A percentile compares a stretch with the other conserved stretches of the same genome.
These are phyloP conservation scores for Penicillium egyptiacum DNA, from an alignment of 495 filamentous ascomycete genomes.

Conservation along the genomic window DNA sequence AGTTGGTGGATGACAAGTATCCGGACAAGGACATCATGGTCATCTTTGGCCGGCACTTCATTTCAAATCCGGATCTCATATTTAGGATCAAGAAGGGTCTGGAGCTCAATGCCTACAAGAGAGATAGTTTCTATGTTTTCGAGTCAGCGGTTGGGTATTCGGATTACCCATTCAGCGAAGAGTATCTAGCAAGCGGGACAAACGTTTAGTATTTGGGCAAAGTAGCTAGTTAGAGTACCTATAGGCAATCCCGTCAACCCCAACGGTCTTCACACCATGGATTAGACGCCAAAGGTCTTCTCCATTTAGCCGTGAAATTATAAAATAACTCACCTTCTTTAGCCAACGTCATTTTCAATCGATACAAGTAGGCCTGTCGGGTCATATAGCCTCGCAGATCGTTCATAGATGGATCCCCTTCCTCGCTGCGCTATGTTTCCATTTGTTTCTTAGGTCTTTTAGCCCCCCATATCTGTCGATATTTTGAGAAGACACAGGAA, in stretches of 20 bases:
- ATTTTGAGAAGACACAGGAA: no score
- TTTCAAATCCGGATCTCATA: constrained; percentile 65
- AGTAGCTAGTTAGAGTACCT: background rate
- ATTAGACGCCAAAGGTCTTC: background rate
- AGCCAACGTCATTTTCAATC: background rate
- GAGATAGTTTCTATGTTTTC: constrained; percentile 14
- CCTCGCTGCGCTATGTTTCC: background rate
- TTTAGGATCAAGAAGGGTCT: constrained; percentile 53
- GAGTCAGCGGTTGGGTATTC: constrained; percentile 11
- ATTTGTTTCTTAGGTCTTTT: background rate
- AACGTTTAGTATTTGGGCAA: background rate
- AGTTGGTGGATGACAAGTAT: constrained; percentile 50
- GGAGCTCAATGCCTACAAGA: constrained; percentile 17
- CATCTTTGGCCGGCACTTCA: constrained; percentile 61
- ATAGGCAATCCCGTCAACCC: background rate
- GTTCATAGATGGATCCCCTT: background rate
- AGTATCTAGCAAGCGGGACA: background rate
- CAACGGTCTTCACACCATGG: background rate
- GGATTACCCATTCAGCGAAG: constrained; percentile 18
- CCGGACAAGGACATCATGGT: constrained; percentile 48
- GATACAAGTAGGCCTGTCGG: background rate
- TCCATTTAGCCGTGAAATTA: background rate
- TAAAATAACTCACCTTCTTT: background rate
- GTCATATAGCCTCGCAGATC: background rate
- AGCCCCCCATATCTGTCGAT: no score